Evolutionary conservation across 2,329 filamentous ascomycete species (phyloP).

Genomic region (Kalaharituber pfeilii): DNA sequence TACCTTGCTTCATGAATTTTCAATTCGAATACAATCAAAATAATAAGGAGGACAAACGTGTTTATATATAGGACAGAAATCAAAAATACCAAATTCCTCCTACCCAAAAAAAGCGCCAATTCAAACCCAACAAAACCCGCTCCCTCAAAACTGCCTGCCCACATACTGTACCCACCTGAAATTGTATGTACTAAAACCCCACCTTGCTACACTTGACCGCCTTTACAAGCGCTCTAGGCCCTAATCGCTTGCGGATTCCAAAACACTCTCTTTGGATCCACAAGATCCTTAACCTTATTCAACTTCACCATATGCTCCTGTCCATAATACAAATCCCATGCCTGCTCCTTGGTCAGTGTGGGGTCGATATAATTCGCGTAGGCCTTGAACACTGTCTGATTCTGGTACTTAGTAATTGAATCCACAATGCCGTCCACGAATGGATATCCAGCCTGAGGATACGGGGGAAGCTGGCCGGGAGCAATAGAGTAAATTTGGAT

Average conservation of each 20-base stretch:
- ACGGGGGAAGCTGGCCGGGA: constrained; percentile 3
- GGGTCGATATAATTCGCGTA: constrained; percentile 26
- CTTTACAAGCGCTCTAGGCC: neutral
- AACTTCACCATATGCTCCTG: constrained; percentile 21
- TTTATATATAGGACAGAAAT: no score
- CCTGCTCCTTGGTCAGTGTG: constrained; percentile 18
- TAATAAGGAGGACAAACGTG: no score
- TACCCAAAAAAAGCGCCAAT: no score
- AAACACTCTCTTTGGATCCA: constrained; percentile 21
- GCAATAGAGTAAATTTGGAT: constrained; percentile 23
- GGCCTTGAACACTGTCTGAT: constrained; percentile 19
- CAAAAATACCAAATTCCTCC: no score
- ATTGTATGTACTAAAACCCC: neutral
- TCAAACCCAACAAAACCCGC: no score
- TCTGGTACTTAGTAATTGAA: constrained; percentile 16
- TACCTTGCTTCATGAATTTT: no score
- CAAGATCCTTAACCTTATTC: constrained; percentile 29
- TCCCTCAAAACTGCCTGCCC: neutral
- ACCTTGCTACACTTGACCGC: neutral
- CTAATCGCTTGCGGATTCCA: constrained; percentile 24
- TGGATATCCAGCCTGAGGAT: constrained; percentile 15
- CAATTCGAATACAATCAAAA: no score
- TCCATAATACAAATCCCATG: constrained; percentile 23
- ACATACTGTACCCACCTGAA: neutral
- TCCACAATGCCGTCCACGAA: constrained; percentile 20